Percentiles rank a stretch among this genome's conserved stretches.
Conservation (phyloP, 345 rosid genomes). For the Acer negundo region DNA sequence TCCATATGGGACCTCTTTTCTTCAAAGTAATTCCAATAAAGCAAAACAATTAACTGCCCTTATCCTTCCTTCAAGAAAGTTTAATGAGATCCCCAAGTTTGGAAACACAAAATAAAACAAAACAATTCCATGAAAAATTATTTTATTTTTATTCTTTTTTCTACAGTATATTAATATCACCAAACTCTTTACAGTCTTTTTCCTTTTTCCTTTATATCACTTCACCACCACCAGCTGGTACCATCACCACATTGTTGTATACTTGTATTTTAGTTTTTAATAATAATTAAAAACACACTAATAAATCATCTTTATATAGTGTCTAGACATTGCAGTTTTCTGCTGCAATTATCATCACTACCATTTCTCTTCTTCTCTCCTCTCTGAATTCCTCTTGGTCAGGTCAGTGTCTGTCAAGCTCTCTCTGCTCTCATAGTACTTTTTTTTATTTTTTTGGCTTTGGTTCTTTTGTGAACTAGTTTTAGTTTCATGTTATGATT, state of each 20-base stretch:
- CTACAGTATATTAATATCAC: not conserved
- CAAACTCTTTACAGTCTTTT: not conserved
- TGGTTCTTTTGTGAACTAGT: not conserved
- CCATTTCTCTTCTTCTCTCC: conserved; percentile 6
- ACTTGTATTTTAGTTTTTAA: too few relatives aligned
- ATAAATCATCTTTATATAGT: conserved; percentile 36
- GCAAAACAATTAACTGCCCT: conserved; percentile 17
- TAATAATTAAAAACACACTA: too few relatives aligned
- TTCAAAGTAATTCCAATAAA: conserved; percentile 24
- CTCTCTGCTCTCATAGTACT: conserved; percentile 16
- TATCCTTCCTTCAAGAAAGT: conserved; percentile 7
- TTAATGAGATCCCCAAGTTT: not conserved
- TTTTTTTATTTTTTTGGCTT: conserved; percentile 3
- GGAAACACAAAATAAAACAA: conserved; percentile 7
- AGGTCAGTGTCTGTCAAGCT: conserved; percentile 31
- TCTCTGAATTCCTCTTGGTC: conserved; percentile 41
- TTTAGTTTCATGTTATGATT: not conserved
- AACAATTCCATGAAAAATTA: not conserved
- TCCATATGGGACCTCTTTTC: conserved; percentile 23
- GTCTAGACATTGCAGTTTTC: conserved; percentile 16
- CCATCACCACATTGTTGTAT: conserved; percentile 9
- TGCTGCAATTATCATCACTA: conserved; percentile 2
- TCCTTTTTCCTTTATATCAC: not conserved
- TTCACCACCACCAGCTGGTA: conserved; percentile 28
- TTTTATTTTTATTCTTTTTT: not conserved